Conservation (phyloP, 495 filamentous ascomycete species). For the Chaetomidium leptoderma region DNA sequence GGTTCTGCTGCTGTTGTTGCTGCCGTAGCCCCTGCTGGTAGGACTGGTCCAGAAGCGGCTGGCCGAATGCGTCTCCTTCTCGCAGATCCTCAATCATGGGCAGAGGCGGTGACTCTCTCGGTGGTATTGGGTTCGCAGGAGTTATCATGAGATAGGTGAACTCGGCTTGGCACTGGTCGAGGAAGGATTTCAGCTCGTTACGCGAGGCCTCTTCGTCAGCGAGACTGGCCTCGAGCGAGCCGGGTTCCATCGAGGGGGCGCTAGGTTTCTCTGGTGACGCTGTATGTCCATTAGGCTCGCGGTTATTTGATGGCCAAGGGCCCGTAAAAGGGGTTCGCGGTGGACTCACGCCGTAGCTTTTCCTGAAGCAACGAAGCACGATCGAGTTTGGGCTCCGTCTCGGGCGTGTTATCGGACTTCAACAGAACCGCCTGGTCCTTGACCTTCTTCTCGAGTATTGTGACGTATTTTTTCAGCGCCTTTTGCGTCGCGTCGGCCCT, state of each 20-base stretch:
- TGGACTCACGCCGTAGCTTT: constrained; percentile 41
- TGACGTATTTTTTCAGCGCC: constrained; percentile 80
- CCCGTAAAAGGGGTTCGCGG: background rate
- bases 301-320: background rate
- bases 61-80: constrained; percentile 43
- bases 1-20: constrained; percentile 36
- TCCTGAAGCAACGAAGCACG: constrained; percentile 45
- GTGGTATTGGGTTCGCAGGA: constrained; percentile 58
- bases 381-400: constrained; percentile 40
- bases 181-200: constrained; percentile 56
- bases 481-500: constrained; percentile 83
- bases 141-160: constrained; percentile 63
- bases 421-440: constrained; percentile 59
- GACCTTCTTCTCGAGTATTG: constrained; percentile 84
- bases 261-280: constrained; percentile 26
- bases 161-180: constrained; percentile 60
- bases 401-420: constrained; percentile 33
- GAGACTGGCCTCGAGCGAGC: constrained; percentile 26
- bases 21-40: constrained; percentile 24
- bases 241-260: constrained; percentile 12
- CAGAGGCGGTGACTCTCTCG: constrained; percentile 50
- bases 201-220: constrained; percentile 52
- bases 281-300: constrained; percentile 10
- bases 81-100: constrained; percentile 48
- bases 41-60: constrained; percentile 31